A percentile compares a stretch with the other conserved stretches of the same genome.
Evolutionary conservation across 805 yeast species (phyloP).

Genomic region (Jamesozyma gamospora): DNA sequence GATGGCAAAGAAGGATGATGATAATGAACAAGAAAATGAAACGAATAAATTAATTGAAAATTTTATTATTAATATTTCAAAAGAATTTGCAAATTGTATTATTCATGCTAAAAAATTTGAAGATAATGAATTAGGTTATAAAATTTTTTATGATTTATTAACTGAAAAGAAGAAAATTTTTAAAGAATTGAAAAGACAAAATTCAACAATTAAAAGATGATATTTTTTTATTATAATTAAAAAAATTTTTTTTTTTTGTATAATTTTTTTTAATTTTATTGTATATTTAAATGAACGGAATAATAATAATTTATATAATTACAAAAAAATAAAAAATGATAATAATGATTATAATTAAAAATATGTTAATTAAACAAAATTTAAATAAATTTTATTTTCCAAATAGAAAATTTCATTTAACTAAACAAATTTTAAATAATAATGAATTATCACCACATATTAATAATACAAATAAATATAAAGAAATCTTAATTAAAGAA

Average conservation of each 20-base stretch:
- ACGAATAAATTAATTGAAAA: slow-evolving; percentile 29
- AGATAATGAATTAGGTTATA: slow-evolving; percentile 48
- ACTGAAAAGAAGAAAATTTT: slow-evolving; percentile 53
- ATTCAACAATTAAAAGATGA: background rate
- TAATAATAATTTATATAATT: no score
- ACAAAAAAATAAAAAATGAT: no score
- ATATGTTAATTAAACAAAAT: no score
- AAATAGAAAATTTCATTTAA: slow-evolving; percentile 7
- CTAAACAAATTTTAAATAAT: slow-evolving; percentile 2
- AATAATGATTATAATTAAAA: no score
- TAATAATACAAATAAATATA: slow-evolving; percentile 62
- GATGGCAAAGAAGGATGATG: slow-evolving; percentile 26
- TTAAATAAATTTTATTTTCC: no score
- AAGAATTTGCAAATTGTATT: slow-evolving; percentile 56
- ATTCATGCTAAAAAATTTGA: slow-evolving; percentile 37
- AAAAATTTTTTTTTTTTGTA: no score
- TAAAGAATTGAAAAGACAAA: slow-evolving; percentile 41
- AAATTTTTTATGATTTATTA: slow-evolving; percentile 54
- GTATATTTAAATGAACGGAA: no score
- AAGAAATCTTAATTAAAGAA: slow-evolving; percentile 46
- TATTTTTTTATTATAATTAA: background rate
- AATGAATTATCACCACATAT: slow-evolving; percentile 38
- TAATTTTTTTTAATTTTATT: no score
- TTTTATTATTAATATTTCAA: slow-evolving; percentile 41
- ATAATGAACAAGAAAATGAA: slow-evolving; percentile 1